Base-by-base conservation (phyloP, 169 alveolate genomes). In the Cyclospora cayetanensis region DNA sequence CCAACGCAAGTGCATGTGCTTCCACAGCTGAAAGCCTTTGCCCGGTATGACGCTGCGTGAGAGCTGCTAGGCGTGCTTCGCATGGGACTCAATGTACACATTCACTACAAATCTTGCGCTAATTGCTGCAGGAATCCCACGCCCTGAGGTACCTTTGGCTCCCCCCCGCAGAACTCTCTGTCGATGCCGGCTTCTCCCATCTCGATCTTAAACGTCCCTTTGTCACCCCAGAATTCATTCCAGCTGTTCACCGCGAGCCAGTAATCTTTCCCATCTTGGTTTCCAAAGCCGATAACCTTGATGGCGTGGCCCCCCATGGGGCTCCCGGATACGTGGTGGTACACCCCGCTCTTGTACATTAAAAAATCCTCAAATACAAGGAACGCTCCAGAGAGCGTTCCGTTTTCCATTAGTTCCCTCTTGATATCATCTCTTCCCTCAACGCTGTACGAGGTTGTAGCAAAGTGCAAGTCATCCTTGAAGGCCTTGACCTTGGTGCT, bases 241-340 rank as follows among this genome's bases (percentile, higher is more conserved):
- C 94, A 91, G 92, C 92, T 84, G 90, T 91, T 91, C 74, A 85
- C 82, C 5, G 79, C 90, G 41, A 84, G 92, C 94, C 94, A 91
- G 90, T 91, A 91, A 25, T 83, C 92, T 29, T 52, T 76, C 39
- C 92, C 92, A 4, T 60, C 76, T 80, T 82, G 88, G 11, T 25
- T 42, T 4, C 90, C 90, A 34, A 96, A 97, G 65, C 98, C 98
- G 37, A 96, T 77, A 34, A 97, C 95, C 86, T 97, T 96, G 43
- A 97, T 94, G 29, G 99, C 96, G 90, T 96, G 98, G 18, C 96
- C 97, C 15, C 98, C 99, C 25, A 93, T 53, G n/a, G 43, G 41
- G 11, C 37, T 5, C 29, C 98, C 97, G 11, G 94, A 65, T 42
- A 95, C 95, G 87, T 96, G 96, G 46, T 94, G 92, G 93, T 96